Percentiles rank a stretch among this genome's conserved stretches.
Conservation (phyloP, 23 red algal species). For the Gracilariopsis chorda region DNA sequence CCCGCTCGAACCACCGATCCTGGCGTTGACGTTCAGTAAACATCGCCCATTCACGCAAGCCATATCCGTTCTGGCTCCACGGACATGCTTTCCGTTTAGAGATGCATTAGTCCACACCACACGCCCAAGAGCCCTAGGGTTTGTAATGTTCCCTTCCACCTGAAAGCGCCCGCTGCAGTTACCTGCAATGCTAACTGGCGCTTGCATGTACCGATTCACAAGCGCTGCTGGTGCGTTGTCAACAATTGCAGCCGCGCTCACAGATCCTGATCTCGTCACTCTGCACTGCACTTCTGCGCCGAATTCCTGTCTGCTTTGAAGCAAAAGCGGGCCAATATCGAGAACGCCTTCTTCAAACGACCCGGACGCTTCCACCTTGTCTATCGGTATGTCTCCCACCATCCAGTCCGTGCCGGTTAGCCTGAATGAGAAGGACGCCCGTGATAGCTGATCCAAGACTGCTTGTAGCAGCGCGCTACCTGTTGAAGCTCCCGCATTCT, state of each 20-base stretch:
- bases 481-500: background rate
- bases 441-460: conserved; percentile 23
- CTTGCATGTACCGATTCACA: conserved; percentile 9
- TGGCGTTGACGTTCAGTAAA: conserved; percentile 37
- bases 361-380: background rate
- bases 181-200: conserved; percentile 4
- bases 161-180: conserved; percentile 40
- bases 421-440: conserved; percentile 29
- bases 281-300: conserved; percentile 11
- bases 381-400: background rate
- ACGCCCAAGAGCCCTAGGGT: conserved; percentile 43
- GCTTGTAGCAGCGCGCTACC: conserved; percentile 26
- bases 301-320: conserved; percentile 13
- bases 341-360: conserved; percentile 49
- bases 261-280: conserved; percentile 2
- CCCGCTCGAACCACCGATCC: background rate
- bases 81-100: conserved; percentile 42
- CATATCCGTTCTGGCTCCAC: conserved; percentile 33
- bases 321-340: background rate
- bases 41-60: conserved; percentile 53
- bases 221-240: conserved; percentile 7
- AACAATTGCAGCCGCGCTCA: background rate
- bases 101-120: conserved; percentile 45
- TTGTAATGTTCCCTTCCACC: conserved; percentile 35
- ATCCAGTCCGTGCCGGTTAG: background rate